phyloP scores from a whole-genome alignment of 805 yeast species.

The Candida pseudoglaebosa region DNA sequence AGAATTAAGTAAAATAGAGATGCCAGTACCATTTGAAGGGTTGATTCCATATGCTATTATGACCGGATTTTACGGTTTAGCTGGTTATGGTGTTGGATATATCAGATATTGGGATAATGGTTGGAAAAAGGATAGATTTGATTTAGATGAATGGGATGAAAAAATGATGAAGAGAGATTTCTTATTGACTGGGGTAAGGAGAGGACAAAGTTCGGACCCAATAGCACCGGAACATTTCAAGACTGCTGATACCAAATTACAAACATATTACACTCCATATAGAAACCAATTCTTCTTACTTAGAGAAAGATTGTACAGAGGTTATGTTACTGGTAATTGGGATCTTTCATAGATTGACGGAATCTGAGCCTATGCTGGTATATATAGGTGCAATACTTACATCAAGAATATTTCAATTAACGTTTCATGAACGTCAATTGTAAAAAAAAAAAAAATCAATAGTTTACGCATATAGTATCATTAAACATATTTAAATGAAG shows the following conservation, averaged over 20 bases:
- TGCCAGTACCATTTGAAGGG: conserved; percentile 49
- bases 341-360: conserved; percentile 23
- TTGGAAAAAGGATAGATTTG: conserved; percentile 43
- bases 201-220: conserved; percentile 66
- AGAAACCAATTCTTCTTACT: conserved; percentile 43
- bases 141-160: conserved; percentile 42
- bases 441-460: not conserved
- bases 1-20: conserved; percentile 9
- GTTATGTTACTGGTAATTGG: conserved; percentile 44
- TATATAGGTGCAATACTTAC: too few species aligned
- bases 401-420: too few species aligned
- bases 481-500: not conserved
- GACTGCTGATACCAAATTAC: conserved; percentile 35
- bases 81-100: conserved; percentile 44
- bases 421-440: too few species aligned
- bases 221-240: conserved; percentile 76
- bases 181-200: conserved; percentile 67
- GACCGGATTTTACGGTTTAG: conserved; percentile 42
- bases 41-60: conserved; percentile 43
- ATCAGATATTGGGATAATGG: conserved; percentile 48
- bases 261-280: conserved; percentile 45
- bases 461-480: conserved; percentile 1
- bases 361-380: not conserved
- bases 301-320: conserved; percentile 46
- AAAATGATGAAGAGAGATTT: conserved; percentile 66